Conservation (phyloP, 1,139 yeast species). For the Saccharomyces hybrid region DNA sequence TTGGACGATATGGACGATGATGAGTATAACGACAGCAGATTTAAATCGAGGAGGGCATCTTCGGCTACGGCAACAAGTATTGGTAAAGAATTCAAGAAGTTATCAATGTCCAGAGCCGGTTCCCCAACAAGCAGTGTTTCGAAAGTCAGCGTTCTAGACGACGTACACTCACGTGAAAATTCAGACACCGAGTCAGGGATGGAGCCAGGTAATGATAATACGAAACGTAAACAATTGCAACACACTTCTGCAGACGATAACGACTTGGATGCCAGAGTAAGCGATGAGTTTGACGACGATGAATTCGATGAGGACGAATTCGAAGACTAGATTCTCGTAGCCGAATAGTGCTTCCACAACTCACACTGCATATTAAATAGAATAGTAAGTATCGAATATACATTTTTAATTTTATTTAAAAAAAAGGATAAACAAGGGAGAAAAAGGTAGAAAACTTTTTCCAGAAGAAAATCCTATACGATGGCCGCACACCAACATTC, state of each 20-base stretch:
- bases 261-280: constrained; percentile 10
- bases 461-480: background rate
- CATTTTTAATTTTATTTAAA: background rate
- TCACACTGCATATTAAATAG: background rate
- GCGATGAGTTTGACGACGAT: constrained; percentile 23
- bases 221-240: constrained; percentile 22
- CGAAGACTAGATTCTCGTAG: constrained; percentile 10
- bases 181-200: background rate
- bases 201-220: constrained; percentile 5
- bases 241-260: constrained; percentile 15
- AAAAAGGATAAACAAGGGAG: background rate
- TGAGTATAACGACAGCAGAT: background rate
- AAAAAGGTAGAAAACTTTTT: background rate
- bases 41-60: background rate
- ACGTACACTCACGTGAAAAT: constrained; percentile 11
- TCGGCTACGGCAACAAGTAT: constrained; percentile 7
- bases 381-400: background rate
- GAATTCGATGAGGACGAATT: constrained; percentile 25
- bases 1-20: background rate
- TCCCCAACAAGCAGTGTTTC: constrained; percentile 19
- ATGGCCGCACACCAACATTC: background rate
- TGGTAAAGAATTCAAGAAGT: constrained; percentile 10
- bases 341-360: background rate
- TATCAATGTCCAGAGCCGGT: constrained; percentile 14
- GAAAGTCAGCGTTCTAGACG: constrained; percentile 21